phyloP scores from a whole-genome alignment of 2,329 filamentous ascomycete genomes.

The Ascochyta lentis region DNA sequence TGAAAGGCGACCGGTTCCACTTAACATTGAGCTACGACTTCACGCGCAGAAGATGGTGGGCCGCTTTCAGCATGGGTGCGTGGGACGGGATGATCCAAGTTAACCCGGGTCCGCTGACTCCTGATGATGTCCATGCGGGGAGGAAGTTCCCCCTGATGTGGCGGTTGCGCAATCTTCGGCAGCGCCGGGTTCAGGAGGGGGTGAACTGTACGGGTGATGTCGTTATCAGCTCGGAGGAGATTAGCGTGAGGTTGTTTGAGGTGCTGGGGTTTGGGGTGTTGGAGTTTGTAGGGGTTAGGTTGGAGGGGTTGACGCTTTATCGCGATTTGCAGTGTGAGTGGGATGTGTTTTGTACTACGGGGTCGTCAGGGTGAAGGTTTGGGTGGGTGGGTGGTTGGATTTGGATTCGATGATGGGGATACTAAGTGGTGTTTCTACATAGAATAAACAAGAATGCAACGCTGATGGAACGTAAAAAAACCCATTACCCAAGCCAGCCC shows the following conservation, averaged over 20 bases:
- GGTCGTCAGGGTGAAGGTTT: no score
- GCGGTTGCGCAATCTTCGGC: not conserved
- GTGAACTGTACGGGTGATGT: not conserved
- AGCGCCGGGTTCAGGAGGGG: not conserved
- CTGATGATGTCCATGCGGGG: not conserved
- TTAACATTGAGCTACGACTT: not conserved
- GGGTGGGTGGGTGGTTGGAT: no score
- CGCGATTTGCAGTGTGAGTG: not conserved
- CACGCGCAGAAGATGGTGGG: not conserved
- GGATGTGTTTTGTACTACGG: not conserved
- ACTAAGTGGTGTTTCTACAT: no score
- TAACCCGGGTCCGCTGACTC: not conserved
- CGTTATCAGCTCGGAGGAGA: not conserved
- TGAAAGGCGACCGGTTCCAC: not conserved
- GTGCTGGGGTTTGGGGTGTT: not conserved
- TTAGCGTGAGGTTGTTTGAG: not conserved
- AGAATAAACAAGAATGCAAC: no score
- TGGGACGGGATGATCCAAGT: not conserved
- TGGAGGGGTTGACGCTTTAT: not conserved
- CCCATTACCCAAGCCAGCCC: not conserved
- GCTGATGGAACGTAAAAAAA: no score
- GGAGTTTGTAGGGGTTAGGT: not conserved
- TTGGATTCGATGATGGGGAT: no score
- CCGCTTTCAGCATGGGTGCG: not conserved
- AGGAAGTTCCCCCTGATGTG: not conserved